A percentile compares a stretch with the other conserved stretches of the same genome.
These are phyloP conservation scores for Areca catechu DNA, from an alignment of 176 grass and related monocot species.

Conservation along the genomic window DNA sequence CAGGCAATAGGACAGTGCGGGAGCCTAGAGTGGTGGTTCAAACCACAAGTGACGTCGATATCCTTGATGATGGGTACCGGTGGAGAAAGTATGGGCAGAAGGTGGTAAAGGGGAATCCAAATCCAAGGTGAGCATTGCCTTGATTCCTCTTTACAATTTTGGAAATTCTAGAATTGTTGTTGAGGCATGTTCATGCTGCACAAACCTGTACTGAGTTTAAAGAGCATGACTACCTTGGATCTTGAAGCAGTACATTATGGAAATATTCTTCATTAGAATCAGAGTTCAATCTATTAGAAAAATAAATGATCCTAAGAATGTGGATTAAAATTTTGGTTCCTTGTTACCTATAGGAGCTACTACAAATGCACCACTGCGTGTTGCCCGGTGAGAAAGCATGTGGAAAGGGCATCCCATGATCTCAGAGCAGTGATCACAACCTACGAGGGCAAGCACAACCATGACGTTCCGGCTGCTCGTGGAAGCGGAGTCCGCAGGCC, in stretches of 20 bases:
- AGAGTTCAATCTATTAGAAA: too few relatives aligned
- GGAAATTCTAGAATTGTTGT: too few relatives aligned
- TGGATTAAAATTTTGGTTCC: neutral
- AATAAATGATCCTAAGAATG: too few relatives aligned
- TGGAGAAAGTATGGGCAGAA: conserved; percentile 99
- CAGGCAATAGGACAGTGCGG: conserved; percentile 48
- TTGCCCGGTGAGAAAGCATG: conserved; percentile 33
- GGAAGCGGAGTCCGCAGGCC: conserved; percentile 8
- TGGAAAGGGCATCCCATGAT: conserved; percentile 33
- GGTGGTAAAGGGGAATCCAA: conserved; percentile 92
- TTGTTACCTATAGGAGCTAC: conserved; percentile 28
- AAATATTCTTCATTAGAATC: too few relatives aligned
- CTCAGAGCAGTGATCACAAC: conserved; percentile 30
- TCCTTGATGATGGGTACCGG: conserved; percentile 86
- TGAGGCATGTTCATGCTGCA: too few relatives aligned
- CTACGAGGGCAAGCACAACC: conserved; percentile 39
- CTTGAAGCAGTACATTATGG: too few relatives aligned
- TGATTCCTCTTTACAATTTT: too few relatives aligned
- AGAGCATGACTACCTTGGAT: too few relatives aligned
- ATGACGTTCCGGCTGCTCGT: conserved; percentile 29
- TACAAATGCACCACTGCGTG: conserved; percentile 33
- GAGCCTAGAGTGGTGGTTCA: conserved; percentile 75
- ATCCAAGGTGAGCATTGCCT: conserved; percentile 39
- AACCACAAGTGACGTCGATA: conserved; percentile 80
- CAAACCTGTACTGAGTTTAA: too few relatives aligned